Conservation (phyloP, 768 basidiomycete species). For the Dendrothele bispora region DNA sequence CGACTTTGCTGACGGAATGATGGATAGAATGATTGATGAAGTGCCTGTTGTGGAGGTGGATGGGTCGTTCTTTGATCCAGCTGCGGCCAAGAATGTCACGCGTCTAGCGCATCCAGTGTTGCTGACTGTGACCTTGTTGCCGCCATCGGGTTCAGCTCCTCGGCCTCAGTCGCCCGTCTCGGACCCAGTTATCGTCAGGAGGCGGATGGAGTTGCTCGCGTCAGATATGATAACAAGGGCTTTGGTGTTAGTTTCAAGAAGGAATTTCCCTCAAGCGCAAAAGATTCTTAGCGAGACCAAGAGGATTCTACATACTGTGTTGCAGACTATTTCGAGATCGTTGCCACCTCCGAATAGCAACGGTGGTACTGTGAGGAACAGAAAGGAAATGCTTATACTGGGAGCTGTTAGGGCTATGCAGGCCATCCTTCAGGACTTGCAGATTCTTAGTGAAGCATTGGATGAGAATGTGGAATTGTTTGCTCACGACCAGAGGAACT, state of each 20-base stretch:
- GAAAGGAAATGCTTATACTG: conserved; percentile 76
- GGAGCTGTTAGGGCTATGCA: conserved; percentile 79
- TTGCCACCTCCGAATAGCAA: conserved; percentile 56
- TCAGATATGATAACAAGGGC: conserved; percentile 97
- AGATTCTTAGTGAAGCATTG: conserved; percentile 80
- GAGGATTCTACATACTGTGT: conserved; percentile 87
- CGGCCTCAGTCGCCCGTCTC: conserved; percentile 52
- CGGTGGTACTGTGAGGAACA: conserved; percentile 60
- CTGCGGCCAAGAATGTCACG: conserved; percentile 78
- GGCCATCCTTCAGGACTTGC: conserved; percentile 85
- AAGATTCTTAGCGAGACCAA: conserved; percentile 90
- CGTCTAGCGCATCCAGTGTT: conserved; percentile 91
- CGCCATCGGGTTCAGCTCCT: conserved; percentile 39
- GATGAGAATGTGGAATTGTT: conserved; percentile 92
- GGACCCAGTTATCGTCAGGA: conserved; percentile 87
- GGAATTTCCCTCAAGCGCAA: conserved; percentile 89
- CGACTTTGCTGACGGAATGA: conserved; percentile 87
- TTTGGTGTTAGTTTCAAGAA: conserved; percentile 86
- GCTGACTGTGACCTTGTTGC: conserved; percentile 90
- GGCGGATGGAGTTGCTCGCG: conserved; percentile 94
- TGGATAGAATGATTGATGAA: conserved; percentile 97
- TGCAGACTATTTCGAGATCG: conserved; percentile 78
- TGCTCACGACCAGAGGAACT: conserved; percentile 91
- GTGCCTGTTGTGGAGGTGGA: conserved; percentile 96
- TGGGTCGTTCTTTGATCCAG: conserved; percentile 92